These are phyloP conservation scores for Paxillus ammoniavirescens DNA, from an alignment of 768 basidiomycete genomes.

Conservation along the genomic window DNA sequence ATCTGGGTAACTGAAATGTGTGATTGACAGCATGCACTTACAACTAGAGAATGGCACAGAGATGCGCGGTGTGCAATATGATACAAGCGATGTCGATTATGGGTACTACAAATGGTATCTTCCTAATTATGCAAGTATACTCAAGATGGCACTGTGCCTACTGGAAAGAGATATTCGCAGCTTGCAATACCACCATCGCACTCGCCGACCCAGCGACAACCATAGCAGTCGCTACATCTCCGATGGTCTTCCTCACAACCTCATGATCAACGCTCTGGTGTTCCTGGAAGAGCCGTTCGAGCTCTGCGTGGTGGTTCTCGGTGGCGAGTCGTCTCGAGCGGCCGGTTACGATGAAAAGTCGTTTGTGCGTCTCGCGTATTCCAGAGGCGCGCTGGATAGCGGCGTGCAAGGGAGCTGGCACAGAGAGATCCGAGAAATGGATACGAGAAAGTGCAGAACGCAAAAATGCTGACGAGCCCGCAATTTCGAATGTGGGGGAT, in stretches of 20 bases:
- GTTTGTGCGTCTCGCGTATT: slow-evolving; percentile 27
- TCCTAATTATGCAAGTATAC: not conserved
- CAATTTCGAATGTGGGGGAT: slow-evolving; percentile 13
- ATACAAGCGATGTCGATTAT: not conserved
- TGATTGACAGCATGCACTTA: too few relatives aligned
- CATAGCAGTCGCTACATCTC: slow-evolving; percentile 83
- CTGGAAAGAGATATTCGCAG: slow-evolving; percentile 35
- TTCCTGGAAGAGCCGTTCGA: slow-evolving; percentile 60
- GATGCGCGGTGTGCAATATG: not conserved
- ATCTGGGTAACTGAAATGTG: too few relatives aligned
- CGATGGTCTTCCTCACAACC: slow-evolving; percentile 72
- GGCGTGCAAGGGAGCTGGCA: slow-evolving; percentile 61
- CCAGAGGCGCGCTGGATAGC: slow-evolving; percentile 43
- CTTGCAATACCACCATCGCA: slow-evolving; percentile 70
- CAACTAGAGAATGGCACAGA: not conserved
- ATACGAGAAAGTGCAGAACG: slow-evolving; percentile 52
- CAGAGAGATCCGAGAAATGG: slow-evolving; percentile 54
- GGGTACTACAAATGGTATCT: not conserved
- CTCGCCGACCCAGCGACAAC: slow-evolving; percentile 54
- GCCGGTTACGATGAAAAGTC: slow-evolving; percentile 66
- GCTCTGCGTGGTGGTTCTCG: slow-evolving; percentile 70
- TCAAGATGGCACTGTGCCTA: not conserved
- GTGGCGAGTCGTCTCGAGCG: slow-evolving; percentile 72
- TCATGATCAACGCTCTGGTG: slow-evolving; percentile 16
- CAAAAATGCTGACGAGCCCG: slow-evolving; percentile 12